These are phyloP conservation scores for Penicillium polonicum DNA, from an alignment of 2,329 filamentous ascomycete species.

Conservation along the genomic window DNA sequence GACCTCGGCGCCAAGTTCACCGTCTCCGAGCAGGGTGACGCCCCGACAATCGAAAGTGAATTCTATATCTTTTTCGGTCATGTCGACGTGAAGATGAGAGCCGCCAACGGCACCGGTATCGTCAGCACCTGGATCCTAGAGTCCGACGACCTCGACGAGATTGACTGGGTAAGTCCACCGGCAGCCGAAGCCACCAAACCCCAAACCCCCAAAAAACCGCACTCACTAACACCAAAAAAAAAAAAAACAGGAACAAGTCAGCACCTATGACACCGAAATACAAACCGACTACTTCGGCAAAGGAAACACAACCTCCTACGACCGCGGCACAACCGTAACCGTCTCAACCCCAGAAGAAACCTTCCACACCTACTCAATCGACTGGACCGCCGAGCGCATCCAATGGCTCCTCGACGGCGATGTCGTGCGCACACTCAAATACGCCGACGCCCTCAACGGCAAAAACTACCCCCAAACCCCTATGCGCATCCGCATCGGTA, in stretches of 20 bases:
- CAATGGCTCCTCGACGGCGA: conserved; percentile 65
- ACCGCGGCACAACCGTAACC: conserved; percentile 77
- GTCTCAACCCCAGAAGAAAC: conserved; percentile 56
- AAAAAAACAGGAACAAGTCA: conserved; percentile 40
- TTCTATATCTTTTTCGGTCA: conserved; percentile 99
- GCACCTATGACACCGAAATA: conserved; percentile 37
- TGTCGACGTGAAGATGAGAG: conserved; percentile 80
- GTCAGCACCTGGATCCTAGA: conserved; percentile 88
- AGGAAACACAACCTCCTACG: conserved; percentile 73
- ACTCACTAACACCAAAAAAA: not conserved
- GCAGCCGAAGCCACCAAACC: not conserved
- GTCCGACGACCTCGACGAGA: conserved; percentile 90
- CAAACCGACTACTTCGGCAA: conserved; percentile 98
- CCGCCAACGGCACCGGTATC: conserved; percentile 83
- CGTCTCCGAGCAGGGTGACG: conserved; percentile 72
- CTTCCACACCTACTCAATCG: conserved; percentile 53
- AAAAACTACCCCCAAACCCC: conserved; percentile 69
- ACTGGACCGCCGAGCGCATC: conserved; percentile 65
- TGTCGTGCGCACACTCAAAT: conserved; percentile 61
- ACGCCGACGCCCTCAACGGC: conserved; percentile 59
- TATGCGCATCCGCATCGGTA: conserved; percentile 68
- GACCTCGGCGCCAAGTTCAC: conserved; percentile 79
- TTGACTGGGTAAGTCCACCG: conserved; percentile 83
- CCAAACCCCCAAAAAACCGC: no score
- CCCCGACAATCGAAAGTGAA: conserved; percentile 80